Evolutionary conservation across 306 rosid species (phyloP).

Genomic region (Prunus dulcis): DNA sequence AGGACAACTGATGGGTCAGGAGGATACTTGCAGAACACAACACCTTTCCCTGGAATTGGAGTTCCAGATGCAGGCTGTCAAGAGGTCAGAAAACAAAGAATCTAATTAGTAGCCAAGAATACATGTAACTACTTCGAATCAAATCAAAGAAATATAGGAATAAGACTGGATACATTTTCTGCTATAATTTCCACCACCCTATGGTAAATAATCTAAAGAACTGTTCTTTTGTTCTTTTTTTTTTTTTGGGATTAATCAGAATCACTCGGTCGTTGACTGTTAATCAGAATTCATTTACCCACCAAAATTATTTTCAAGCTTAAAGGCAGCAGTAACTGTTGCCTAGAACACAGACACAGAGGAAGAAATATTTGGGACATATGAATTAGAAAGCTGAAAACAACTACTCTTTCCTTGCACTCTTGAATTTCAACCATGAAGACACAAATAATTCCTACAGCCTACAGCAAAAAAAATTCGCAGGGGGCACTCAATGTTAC

Average conservation of each 20-base stretch:
- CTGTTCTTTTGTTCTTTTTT: background rate
- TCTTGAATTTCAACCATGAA: background rate
- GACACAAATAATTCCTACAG: background rate
- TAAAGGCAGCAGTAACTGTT: background rate
- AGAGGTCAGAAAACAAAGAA: background rate
- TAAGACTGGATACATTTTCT: background rate
- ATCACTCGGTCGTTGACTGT: background rate
- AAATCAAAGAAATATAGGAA: background rate
- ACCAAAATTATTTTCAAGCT: background rate
- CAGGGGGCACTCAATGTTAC: background rate
- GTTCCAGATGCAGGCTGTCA: conserved; percentile 69
- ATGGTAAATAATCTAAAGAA: background rate
- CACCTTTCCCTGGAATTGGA: conserved; percentile 35
- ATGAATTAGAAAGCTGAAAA: no score
- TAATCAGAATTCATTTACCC: background rate
- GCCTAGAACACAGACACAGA: background rate
- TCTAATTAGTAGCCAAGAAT: background rate
- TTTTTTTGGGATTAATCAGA: background rate
- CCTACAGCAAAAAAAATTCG: background rate
- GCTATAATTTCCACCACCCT: background rate
- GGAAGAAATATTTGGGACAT: no score
- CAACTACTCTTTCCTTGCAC: background rate
- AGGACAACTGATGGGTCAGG: conserved; percentile 56
- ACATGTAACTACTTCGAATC: background rate
- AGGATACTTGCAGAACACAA: conserved; percentile 60